These are phyloP conservation scores for Neonectria sp. DNA, from an alignment of 2,329 filamentous ascomycete species.

Conservation along the genomic window DNA sequence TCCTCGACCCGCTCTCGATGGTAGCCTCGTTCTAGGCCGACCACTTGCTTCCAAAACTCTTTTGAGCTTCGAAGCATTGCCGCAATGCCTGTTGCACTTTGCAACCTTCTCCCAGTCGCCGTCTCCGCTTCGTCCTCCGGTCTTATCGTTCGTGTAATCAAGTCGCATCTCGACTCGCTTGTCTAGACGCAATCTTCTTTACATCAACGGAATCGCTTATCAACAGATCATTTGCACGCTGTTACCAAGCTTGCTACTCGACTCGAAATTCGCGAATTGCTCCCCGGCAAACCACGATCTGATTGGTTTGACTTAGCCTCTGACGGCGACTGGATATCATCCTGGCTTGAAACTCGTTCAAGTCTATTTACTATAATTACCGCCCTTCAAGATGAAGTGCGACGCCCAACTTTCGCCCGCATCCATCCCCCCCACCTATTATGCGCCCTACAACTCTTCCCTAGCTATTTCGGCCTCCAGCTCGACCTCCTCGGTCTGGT, in stretches of 20 bases:
- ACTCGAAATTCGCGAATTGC: slow-evolving; percentile 54
- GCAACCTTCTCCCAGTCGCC: slow-evolving; percentile 71
- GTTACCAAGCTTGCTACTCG: slow-evolving; percentile 58
- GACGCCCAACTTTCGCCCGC: slow-evolving; percentile 68
- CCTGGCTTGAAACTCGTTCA: slow-evolving; percentile 52
- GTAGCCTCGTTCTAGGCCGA: slow-evolving; percentile 53
- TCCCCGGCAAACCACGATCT: slow-evolving; percentile 58
- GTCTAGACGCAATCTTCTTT: slow-evolving; percentile 61
- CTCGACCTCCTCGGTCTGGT: slow-evolving; percentile 85
- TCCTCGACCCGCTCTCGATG: slow-evolving; percentile 48
- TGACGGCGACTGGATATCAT: slow-evolving; percentile 69
- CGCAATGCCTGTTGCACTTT: slow-evolving; percentile 73
- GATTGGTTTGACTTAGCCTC: slow-evolving; percentile 64
- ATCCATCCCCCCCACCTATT: slow-evolving; percentile 61
- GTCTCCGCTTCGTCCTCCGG: slow-evolving; percentile 73
- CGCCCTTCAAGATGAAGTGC: slow-evolving; percentile 71
- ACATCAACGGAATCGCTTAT: slow-evolving; percentile 60
- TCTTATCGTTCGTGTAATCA: slow-evolving; percentile 70
- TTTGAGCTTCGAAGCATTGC: slow-evolving; percentile 52
- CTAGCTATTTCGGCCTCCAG: slow-evolving; percentile 83
- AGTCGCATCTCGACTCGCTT: slow-evolving; percentile 56
- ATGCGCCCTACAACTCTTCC: slow-evolving; percentile 77
- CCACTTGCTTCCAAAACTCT: slow-evolving; percentile 45
- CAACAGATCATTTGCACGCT: slow-evolving; percentile 51
- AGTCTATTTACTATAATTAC: slow-evolving; percentile 46